A percentile compares a stretch with the other conserved stretches of the same genome.
phyloP scores from a whole-genome alignment of 2,329 filamentous ascomycete genomes.

The Metarhizium guizhouense region DNA sequence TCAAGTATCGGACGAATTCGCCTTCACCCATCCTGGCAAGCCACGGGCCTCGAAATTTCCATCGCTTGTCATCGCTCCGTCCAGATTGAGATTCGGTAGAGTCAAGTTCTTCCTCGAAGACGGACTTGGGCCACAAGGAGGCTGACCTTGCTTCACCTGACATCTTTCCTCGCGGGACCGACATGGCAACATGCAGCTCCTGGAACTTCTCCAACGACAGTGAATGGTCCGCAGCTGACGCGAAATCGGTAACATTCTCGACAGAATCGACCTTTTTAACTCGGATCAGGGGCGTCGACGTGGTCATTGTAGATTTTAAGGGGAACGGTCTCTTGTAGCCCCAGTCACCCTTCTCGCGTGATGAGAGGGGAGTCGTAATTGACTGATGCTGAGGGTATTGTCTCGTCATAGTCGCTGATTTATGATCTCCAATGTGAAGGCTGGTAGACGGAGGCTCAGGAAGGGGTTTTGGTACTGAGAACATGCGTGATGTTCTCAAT shows the following conservation, averaged over 20 bases:
- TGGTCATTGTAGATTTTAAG: conserved; percentile 61
- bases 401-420: conserved; percentile 46
- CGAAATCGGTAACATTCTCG: conserved; percentile 85
- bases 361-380: conserved; percentile 67
- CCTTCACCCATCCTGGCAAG: conserved; percentile 53
- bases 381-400: conserved; percentile 75
- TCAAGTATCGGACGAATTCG: conserved; percentile 47
- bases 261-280: conserved; percentile 73
- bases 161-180: conserved; percentile 33
- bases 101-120: conserved; percentile 52
- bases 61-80: conserved; percentile 39
- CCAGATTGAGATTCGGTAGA: conserved; percentile 33
- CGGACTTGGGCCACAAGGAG: conserved; percentile 33
- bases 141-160: conserved; percentile 7
- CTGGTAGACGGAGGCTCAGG: conserved; percentile 48
- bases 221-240: conserved; percentile 72
- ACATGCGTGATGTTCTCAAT: conserved; percentile 80
- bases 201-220: conserved; percentile 79
- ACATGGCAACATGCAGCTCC: conserved; percentile 67
- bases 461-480: conserved; percentile 73
- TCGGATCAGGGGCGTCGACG: conserved; percentile 66
- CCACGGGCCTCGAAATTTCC: conserved; percentile 62
- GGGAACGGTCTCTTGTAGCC: conserved; percentile 83
- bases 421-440: conserved; percentile 24
- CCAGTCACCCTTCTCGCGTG: conserved; percentile 77